Percentiles rank a stretch among this genome's conserved stretches.
These are phyloP conservation scores for Echinosophora koreensis DNA, from an alignment of 306 rosid species.

Conservation along the genomic window DNA sequence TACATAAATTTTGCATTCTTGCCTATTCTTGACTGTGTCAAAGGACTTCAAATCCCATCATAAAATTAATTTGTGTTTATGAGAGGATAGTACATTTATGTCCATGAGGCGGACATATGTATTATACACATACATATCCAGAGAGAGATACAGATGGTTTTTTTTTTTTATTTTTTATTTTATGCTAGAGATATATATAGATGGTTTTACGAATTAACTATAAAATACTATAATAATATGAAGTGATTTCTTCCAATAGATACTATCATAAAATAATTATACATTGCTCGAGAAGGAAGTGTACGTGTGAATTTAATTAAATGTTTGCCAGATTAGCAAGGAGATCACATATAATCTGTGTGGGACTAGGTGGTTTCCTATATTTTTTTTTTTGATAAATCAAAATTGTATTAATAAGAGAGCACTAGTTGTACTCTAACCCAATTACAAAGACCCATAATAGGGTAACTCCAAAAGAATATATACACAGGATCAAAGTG, in stretches of 20 bases:
- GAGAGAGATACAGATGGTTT: too few relatives aligned
- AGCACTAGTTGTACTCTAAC: too few relatives aligned
- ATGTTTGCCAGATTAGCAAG: conserved; percentile 30
- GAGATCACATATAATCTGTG: conserved; percentile 62
- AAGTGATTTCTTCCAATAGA: conserved; percentile 8
- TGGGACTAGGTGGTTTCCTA: conserved; percentile 51
- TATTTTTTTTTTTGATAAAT: too few relatives aligned
- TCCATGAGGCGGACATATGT: background rate
- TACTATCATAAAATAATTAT: background rate
- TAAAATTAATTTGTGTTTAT: background rate
- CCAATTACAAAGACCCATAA: too few relatives aligned
- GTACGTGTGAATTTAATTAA: conserved; percentile 15
- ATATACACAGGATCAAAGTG: too few relatives aligned
- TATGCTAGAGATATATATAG: background rate
- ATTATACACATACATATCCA: too few relatives aligned
- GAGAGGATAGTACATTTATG: background rate
- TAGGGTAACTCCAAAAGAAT: too few relatives aligned
- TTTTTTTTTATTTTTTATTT: too few relatives aligned
- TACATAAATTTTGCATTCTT: background rate
- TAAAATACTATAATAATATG: conserved; percentile 16
- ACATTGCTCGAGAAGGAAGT: background rate
- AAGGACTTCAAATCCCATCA: background rate
- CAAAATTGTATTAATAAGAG: too few relatives aligned
- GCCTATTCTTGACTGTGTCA: background rate
- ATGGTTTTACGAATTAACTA: background rate